Evolutionary conservation across 768 basidiomycete species (phyloP), one percentile per base, ranked within the genome.

Genomic region (Suillus luteus): DNA sequence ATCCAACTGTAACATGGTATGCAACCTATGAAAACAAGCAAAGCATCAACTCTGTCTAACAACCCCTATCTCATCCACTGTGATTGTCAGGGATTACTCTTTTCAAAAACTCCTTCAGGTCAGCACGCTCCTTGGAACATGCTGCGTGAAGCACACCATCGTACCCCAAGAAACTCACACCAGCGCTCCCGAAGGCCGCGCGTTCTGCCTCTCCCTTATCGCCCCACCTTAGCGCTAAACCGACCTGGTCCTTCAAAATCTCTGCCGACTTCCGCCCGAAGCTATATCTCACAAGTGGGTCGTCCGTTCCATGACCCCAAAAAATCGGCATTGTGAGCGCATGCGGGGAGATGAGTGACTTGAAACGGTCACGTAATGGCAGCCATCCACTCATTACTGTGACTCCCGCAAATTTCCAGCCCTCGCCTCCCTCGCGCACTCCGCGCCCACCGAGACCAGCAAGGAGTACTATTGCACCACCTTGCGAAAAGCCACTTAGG

Each of bases 401-500:
- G 61, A 94, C 72, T 5, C 93, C 94, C 2, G 83, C 93, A 17
- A 95, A 79, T 68, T 86, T 87, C 64, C 84, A 79, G 66, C 86
- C 85, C 52, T 67, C 61, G 40, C 75, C 73, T 49, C 75, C 75
- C 46, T 71, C 70, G 6, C 69, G 74, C 10, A 71, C 51, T 38
- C 59, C 52, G 55, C 73, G 68, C 38, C 72, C 68, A 0, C 73
- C 65, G 63, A 96, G 78, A 9, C 87, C 93, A 4, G 87, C 86
- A 57, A 95, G 77, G n/a, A 95, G 79, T 9, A 87, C 82, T 81
- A 96, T 88, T 27, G 88, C 85, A 46, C 82, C 92, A 43, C 93
- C 95, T 73, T 96, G 95, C 65, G 88, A 90, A 78, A 96, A 96
- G 11, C 95, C 95, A 41, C 93, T 94, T 27, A 98, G 76, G 38